Base-by-base conservation (phyloP, 768 basidiomycete species). In the Tephrocybe sp. region DNA sequence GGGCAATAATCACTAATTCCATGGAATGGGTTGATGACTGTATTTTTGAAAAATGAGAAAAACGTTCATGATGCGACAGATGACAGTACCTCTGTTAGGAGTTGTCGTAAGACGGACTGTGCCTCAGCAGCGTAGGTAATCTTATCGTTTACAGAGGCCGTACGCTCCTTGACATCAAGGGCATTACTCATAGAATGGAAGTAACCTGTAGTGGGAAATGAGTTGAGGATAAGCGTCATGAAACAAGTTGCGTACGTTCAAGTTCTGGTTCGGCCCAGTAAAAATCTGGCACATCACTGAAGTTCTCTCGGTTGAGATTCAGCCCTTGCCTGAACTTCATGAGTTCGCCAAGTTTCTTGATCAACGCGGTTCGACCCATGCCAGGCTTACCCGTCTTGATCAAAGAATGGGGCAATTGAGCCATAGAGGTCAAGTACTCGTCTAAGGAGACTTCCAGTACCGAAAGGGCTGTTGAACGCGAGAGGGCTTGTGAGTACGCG, bases 241-340 rank as follows among this genome's bases (percentile, higher is more conserved):
- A 32, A 20, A 9, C 12, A 19, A 16, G 39, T 14, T 5, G 52
- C 81, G 31, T 54, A 85, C 90, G 76, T 72, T 98, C 95, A 5
- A 98, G 76, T 54, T 86, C 89, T 0, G 94, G 92, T 63, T 97
- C 92, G 14, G 87, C 78, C 95, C 96, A 98, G 65, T 97, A 94
- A 58, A 98, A 87, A 67, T 97, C 89, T 0, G 90, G 92, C 0
- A 85, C 84, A 61, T 95, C 93, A 41, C 84, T 84, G 61, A 93
- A 91, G 60, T 92, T 95, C 63, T 92, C 88, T 39, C 87, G 75
- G 60, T 89, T 92, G 46, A 98, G 79, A 60, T 97, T 98, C 23
- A 97, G 74, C 19, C 90, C 85, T 70, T 98, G 96, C 39, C 96
- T 78, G 65, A 98, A 91, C 60, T 85, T 87, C 80, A 98, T 86